phyloP scores from a whole-genome alignment of 2,329 filamentous ascomycete genomes.

The Falciphora oryzae region DNA sequence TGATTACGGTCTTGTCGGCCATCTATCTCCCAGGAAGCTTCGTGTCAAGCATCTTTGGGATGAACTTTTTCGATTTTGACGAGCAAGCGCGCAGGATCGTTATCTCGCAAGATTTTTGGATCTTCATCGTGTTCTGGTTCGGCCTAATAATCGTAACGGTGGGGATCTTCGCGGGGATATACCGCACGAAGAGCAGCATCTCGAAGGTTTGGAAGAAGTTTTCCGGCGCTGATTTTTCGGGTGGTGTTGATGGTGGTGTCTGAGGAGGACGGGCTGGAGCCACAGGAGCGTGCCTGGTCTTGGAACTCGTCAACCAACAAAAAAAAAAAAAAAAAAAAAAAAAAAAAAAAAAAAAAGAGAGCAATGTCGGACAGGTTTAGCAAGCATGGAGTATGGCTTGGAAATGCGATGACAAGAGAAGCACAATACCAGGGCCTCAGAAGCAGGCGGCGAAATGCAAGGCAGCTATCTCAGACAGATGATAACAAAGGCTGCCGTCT shows the following conservation, averaged over 20 bases:
- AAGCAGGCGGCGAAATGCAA: no score
- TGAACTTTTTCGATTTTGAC: constrained; percentile 18
- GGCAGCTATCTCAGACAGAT: no score
- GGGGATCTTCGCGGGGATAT: neutral
- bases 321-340: no score
- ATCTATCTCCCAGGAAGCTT: constrained; percentile 23
- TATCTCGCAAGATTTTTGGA: constrained; percentile 12
- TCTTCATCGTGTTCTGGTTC: constrained; percentile 12
- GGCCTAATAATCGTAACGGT: neutral
- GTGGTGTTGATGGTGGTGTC: neutral
- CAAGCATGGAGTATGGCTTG: no score
- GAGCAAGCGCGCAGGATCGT: neutral
- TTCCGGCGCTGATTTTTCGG: neutral
- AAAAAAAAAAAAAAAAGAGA: no score
- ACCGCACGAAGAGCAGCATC: neutral
- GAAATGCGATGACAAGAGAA: no score
- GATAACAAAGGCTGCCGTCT: no score
- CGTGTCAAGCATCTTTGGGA: constrained; percentile 17
- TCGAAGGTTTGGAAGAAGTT: neutral
- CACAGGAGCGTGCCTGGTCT: no score
- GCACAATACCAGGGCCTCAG: no score
- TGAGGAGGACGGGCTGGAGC: no score
- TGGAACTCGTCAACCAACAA: no score
- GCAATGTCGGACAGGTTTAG: no score
- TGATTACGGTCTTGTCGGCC: constrained; percentile 23